Evolutionary conservation across 1,284 basidiomycete genomes (phyloP).

Genomic region (Austroboletus niveus): DNA sequence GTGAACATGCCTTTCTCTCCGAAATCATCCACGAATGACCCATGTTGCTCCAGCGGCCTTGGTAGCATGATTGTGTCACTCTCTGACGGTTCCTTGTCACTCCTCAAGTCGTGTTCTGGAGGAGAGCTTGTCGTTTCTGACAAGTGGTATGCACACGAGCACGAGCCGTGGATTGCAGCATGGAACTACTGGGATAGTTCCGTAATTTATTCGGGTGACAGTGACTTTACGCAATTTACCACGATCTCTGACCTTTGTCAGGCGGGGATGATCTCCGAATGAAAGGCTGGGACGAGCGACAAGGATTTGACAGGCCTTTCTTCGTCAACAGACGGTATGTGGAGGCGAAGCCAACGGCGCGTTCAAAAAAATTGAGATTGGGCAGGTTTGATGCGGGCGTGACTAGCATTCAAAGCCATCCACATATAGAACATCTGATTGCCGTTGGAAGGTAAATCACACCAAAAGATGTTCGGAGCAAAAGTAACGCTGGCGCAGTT

Average conservation of each 20-base stretch:
- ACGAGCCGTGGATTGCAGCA: constrained; percentile 92
- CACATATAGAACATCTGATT: constrained; percentile 75
- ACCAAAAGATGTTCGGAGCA: not conserved
- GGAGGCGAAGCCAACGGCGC: not conserved
- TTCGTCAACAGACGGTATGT: constrained; percentile 74
- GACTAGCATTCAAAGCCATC: constrained; percentile 87
- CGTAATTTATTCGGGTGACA: constrained; percentile 79
- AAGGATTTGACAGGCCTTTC: constrained; percentile 57
- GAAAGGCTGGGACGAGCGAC: constrained; percentile 90
- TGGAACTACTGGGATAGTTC: constrained; percentile 85
- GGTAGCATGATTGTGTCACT: constrained; percentile 75
- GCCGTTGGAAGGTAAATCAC: constrained; percentile 82
- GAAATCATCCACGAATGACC: not conserved
- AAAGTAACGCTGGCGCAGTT: constrained; percentile 48
- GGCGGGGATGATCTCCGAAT: constrained; percentile 93
- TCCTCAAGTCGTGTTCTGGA: constrained; percentile 49
- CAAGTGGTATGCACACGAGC: constrained; percentile 88
- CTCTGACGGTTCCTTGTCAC: constrained; percentile 71
- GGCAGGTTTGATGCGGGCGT: constrained; percentile 84
- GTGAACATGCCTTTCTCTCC: constrained; percentile 10
- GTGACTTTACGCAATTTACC: not conserved
- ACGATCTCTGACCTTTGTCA: constrained; percentile 31
- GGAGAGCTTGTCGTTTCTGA: constrained; percentile 45
- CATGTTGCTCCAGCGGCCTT: constrained; percentile 36
- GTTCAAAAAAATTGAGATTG: constrained; percentile 2